Base-by-base conservation (phyloP, 805 yeast species). In the Metschnikowia kofuensis region DNA sequence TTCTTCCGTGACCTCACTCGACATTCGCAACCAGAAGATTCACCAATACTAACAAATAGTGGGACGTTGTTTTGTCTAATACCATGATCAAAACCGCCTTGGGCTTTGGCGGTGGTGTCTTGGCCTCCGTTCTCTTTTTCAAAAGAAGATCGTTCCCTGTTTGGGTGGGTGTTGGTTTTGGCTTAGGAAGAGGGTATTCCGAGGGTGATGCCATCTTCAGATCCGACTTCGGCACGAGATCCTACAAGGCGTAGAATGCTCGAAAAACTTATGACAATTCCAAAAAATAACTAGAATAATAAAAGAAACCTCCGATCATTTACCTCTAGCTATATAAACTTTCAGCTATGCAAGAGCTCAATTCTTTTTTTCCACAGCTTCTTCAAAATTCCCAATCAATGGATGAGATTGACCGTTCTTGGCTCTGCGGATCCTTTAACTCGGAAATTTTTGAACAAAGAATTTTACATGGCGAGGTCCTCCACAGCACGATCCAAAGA, bases 151-250 rank as follows among this genome's bases (percentile, higher is more conserved):
- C 96, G 9, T 94, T 90, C 83, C 99, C 99, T 47, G 98, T 92
- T 38, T 91, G 97, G 96, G 72, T 92, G 53, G 99, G 99, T 57
- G 74, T 90, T 56, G 99, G 99, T 35, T 92, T 94, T 63, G 99
- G 99, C 58, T 79, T 91, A 54, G 99, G 99, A 57, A 86, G 97
- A 76, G 97, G 97, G 47, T 94, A 90, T 72, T 84, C 98, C 52
- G 99, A 94, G 75, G 99, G 98, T 53, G 98, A 94, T 65, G 95
- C 97, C 52, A 87, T 91, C 49, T 92, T 94, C 80, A 85, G 97
- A 74, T 80, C 89, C 12, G 66, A 62, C 59, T 88, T 85, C 54
- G 96, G 96, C 48, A 67, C 85, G 54, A 84, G 96, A 78, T 74
- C 83, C 45, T 82, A 84, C 50, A 83, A 82, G 64, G 88, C 89